phyloP scores from a whole-genome alignment of 208 protist genomes.

The Wallacemonas sp. region DNA sequence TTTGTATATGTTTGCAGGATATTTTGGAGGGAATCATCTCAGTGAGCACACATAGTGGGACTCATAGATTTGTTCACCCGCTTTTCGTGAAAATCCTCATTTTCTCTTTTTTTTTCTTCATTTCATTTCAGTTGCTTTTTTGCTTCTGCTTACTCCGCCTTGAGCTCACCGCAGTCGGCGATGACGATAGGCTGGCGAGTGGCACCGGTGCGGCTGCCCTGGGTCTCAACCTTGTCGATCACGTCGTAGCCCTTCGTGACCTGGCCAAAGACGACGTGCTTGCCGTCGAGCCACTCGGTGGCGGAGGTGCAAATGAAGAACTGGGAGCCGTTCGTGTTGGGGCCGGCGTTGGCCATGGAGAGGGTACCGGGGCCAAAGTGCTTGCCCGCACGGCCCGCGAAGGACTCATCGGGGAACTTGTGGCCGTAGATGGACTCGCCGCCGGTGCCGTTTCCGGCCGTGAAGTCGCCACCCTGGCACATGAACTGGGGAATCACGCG shows the following conservation, averaged over 20 bases:
- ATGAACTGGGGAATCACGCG: conserved; percentile 62
- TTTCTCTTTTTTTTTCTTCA: background rate
- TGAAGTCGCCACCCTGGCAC: conserved; percentile 72
- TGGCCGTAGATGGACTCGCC: conserved; percentile 67
- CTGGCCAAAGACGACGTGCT: conserved; percentile 97
- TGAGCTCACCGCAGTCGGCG: conserved; percentile 66
- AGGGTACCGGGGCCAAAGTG: conserved; percentile 75
- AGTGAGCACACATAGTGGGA: no score
- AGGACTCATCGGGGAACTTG: conserved; percentile 64
- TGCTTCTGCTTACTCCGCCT: conserved; percentile 20
- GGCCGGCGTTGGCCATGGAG: conserved; percentile 92
- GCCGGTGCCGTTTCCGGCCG: conserved; percentile 52
- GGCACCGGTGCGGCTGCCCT: conserved; percentile 58
- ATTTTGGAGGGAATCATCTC: background rate
- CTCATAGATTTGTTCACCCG: conserved; percentile 34
- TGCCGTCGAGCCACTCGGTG: conserved; percentile 91
- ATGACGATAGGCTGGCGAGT: conserved; percentile 69
- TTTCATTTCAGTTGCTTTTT: background rate
- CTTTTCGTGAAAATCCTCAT: conserved; percentile 47
- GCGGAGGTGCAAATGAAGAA: conserved; percentile 91
- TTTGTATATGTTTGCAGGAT: conserved; percentile 2
- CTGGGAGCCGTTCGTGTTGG: conserved; percentile 94
- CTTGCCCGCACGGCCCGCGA: conserved; percentile 51
- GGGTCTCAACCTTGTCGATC: conserved; percentile 81
- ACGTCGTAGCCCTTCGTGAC: conserved; percentile 90